phyloP scores from a whole-genome alignment of 192 early-diverging fungal genomes.

The Thoreauomyces humboldtii region DNA sequence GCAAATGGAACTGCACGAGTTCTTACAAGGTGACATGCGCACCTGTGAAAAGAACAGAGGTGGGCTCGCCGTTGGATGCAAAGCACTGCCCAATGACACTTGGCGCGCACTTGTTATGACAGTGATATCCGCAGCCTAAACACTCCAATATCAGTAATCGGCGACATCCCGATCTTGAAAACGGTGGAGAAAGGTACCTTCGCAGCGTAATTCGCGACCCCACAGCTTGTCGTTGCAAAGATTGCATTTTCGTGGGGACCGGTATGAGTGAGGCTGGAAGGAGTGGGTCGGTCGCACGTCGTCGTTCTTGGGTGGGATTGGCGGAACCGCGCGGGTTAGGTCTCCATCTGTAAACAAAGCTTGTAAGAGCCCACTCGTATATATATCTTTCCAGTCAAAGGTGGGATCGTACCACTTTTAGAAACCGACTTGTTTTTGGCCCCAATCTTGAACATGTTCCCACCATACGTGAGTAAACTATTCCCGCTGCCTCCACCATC shows the following conservation, averaged over 20 bases:
- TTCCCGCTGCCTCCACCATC: too few relatives aligned
- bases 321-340: not conserved
- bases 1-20: too few relatives aligned
- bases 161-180: too few relatives aligned
- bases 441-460: slow-evolving; percentile 19
- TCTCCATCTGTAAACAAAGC: not conserved
- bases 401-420: slow-evolving; percentile 21
- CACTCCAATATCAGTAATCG: too few relatives aligned
- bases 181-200: slow-evolving; percentile 15
- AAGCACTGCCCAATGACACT: slow-evolving; percentile 15
- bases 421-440: slow-evolving; percentile 10
- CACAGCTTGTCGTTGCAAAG: slow-evolving; percentile 39
- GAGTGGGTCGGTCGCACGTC: slow-evolving; percentile 18
- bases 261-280: slow-evolving; percentile 34
- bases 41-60: too few relatives aligned
- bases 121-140: slow-evolving; percentile 42
- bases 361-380: too few relatives aligned
- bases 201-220: slow-evolving; percentile 44
- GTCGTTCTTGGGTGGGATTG: not conserved
- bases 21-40: too few relatives aligned
- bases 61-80: not conserved
- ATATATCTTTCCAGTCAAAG: too few relatives aligned
- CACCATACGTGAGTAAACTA: not conserved
- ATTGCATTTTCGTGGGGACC: slow-evolving; percentile 38
- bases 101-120: slow-evolving; percentile 38